phyloP scores from a whole-genome alignment of 2,329 filamentous ascomycete species.

The Colletotrichum gloeosporioides region DNA sequence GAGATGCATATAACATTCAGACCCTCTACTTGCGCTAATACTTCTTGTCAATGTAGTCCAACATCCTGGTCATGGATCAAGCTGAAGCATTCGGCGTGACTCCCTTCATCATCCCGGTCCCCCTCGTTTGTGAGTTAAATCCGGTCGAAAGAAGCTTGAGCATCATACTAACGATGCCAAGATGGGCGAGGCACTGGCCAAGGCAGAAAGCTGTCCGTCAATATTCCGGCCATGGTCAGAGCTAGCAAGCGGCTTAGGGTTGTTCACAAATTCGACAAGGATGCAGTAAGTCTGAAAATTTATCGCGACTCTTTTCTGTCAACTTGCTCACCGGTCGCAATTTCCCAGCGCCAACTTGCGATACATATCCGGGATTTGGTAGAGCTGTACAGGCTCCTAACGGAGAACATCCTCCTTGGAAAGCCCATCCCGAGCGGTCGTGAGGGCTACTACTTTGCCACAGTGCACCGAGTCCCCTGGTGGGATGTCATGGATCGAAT shows the following conservation, averaged over 20 bases:
- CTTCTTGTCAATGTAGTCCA: conserved; percentile 25
- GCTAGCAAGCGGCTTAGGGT: conserved; percentile 30
- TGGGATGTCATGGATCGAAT: conserved; percentile 34
- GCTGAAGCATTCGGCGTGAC: conserved; percentile 31
- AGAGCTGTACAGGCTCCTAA: conserved; percentile 32
- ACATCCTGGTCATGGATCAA: conserved; percentile 31
- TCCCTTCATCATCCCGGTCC: conserved; percentile 32
- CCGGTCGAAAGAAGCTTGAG: not conserved
- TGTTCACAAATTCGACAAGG: conserved; percentile 37
- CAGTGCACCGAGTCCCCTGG: conserved; percentile 31
- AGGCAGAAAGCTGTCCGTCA: conserved; percentile 37
- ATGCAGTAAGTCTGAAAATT: conserved; percentile 30
- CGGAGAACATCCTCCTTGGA: conserved; percentile 31
- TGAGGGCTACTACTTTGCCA: conserved; percentile 38
- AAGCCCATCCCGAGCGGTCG: conserved; percentile 31
- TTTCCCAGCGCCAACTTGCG: conserved; percentile 25
- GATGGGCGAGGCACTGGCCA: conserved; percentile 37
- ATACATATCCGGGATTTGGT: conserved; percentile 36
- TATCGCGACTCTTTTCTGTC: not conserved
- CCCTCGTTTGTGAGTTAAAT: conserved; percentile 29
- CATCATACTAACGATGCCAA: conserved; percentile 17
- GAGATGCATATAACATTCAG: not conserved
- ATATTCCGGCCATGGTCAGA: conserved; percentile 33
- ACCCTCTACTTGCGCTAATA: not conserved
- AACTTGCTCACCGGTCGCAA: not conserved